Base-by-base conservation (phyloP, 495 filamentous ascomycete genomes). In the Penicillium bovifimosum region DNA sequence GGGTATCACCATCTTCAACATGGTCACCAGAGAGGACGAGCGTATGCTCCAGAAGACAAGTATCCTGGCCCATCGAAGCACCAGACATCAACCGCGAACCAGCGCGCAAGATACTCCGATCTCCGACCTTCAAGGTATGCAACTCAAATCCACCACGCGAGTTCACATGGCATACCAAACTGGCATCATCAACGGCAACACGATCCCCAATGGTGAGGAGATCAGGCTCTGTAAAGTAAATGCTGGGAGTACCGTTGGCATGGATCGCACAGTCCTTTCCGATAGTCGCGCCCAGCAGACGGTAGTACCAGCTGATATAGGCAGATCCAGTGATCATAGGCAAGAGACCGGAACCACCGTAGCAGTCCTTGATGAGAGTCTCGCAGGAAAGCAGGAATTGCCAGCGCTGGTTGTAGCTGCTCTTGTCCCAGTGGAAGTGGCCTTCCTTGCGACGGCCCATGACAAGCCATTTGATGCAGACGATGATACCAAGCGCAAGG, bases 181-280 rank as follows among this genome's bases (percentile, higher is more conserved):
- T 76, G 3, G 70, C 71, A 55, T 78, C 74, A 26, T 78, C 75
- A 14, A 76, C 70, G 3, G 63, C 58, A 5, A 78, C 74, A 1
- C 75, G 38, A 27, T 76, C 67, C 9, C 75, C 76, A 7, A 79
- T 47, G 0, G 57, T 68, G 1, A 79, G 51, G 24, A 77, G 62
- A 24, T 77, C 76, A 3, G 76, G 76, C 60, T 79, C 75, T 2
- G 76, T 79, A 40, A 79, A 74, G 32, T 72, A 53, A 17, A 78
- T 53, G 38, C 60, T 72, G 17, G 74, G 71, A 2, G 47, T 50
- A 2, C 75, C 74, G 33, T 71, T 72, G 13, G 70, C 71, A 39
- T 76, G 75, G 13, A 77, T 60, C 7, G 72, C 71, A 36, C 72
- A 75, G 58, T 78, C 68, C 16, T 64, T 59, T 9, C 76, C 74